Evolutionary conservation across 345 rosid genomes (phyloP).

Genomic region (Citrus sinensis): DNA sequence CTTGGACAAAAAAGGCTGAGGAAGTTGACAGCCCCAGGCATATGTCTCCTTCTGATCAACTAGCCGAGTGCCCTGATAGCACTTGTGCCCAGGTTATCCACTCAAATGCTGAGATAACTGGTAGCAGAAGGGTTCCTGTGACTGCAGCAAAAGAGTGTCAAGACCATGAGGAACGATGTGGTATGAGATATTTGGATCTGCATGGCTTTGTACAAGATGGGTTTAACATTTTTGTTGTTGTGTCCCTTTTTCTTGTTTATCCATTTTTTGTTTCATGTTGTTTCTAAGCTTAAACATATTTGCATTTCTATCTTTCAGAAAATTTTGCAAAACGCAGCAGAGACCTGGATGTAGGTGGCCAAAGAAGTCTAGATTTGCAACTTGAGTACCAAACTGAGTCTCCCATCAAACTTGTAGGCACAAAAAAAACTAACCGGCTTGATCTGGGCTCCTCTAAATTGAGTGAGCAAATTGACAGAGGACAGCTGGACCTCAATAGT

Average conservation of each 20-base stretch:
- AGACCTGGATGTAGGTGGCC: conserved; percentile 35
- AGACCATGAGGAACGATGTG: conserved; percentile 30
- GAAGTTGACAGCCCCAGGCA: conserved; percentile 40
- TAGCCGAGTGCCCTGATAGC: conserved; percentile 48
- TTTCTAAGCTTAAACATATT: background rate
- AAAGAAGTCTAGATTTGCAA: conserved; percentile 34
- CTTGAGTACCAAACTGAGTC: conserved; percentile 34
- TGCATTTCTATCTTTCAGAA: conserved; percentile 27
- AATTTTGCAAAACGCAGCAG: conserved; percentile 33
- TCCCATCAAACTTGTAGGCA: conserved; percentile 17
- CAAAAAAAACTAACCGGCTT: conserved; percentile 29
- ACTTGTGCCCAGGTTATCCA: conserved; percentile 59
- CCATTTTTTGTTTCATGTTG: background rate
- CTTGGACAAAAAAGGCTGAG: conserved; percentile 51
- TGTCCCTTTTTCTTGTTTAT: background rate
- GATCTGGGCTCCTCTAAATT: conserved; percentile 26
- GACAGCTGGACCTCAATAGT: conserved; percentile 29
- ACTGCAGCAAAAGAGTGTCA: conserved; percentile 16
- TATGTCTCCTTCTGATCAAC: conserved; percentile 27
- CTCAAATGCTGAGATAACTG: conserved; percentile 37
- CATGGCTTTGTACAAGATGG: background rate
- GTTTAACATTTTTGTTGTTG: background rate
- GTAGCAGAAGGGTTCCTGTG: conserved; percentile 27
- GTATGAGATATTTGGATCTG: conserved; percentile 18
- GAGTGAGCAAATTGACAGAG: conserved; percentile 29